Conservation (phyloP, 2,329 filamentous ascomycete genomes). For the Thelonectria discophora region DNA sequence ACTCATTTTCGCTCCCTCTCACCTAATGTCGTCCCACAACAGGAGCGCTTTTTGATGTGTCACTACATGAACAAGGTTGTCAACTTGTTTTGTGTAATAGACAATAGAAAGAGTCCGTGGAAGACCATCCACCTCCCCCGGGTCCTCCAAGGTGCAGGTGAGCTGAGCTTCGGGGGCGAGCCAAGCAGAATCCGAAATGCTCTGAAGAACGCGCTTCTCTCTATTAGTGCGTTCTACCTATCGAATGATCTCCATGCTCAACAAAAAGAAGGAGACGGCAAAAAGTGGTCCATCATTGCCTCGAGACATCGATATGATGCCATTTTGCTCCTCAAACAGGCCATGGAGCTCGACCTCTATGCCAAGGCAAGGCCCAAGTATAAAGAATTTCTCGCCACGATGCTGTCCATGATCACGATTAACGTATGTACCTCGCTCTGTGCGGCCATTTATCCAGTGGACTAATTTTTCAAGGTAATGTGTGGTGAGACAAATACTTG, state of each 20-base stretch:
- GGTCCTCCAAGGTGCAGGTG: conserved; percentile 37
- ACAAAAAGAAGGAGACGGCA: conserved; percentile 17
- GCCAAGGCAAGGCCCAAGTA: conserved; percentile 32
- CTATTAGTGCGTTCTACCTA: conserved; percentile 40
- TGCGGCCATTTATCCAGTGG: not conserved
- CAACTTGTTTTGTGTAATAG: conserved; percentile 41
- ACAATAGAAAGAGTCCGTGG: conserved; percentile 40
- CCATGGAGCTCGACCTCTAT: conserved; percentile 32
- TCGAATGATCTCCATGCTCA: conserved; percentile 34
- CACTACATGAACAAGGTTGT: conserved; percentile 39
- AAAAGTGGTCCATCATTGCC: conserved; percentile 32
- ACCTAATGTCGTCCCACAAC: conserved; percentile 12
- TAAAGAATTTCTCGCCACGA: conserved; percentile 42
- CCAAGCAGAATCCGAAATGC: conserved; percentile 37
- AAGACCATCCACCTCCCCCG: conserved; percentile 41
- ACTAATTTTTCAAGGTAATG: conserved; percentile 32
- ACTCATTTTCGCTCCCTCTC: conserved; percentile 5
- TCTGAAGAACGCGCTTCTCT: conserved; percentile 35
- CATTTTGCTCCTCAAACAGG: conserved; percentile 34
- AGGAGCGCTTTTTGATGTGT: conserved; percentile 37
- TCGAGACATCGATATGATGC: conserved; percentile 27
- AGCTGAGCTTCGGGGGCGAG: conserved; percentile 33
- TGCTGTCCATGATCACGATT: conserved; percentile 43
- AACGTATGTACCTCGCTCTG: conserved; percentile 27
- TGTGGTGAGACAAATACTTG: conserved; percentile 40